Percentiles rank a stretch among this genome's conserved stretches.
These are phyloP conservation scores for Astraeus odoratus DNA, from an alignment of 768 basidiomycete species.

Conservation along the genomic window DNA sequence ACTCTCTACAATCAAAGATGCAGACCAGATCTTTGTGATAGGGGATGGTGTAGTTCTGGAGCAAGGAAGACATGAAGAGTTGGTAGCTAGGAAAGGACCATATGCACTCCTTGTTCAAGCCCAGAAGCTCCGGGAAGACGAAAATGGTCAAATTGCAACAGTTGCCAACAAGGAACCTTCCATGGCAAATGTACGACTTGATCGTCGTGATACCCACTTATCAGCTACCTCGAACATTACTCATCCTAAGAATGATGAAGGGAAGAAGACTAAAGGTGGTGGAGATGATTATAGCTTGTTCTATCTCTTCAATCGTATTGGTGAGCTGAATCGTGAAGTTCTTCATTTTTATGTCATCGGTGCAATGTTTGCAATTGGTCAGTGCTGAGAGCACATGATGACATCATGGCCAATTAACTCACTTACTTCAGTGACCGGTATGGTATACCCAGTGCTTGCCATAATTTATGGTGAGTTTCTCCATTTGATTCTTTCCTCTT, in stretches of 20 bases:
- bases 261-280: conserved; percentile 22
- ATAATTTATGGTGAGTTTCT: conserved; percentile 47
- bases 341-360: conserved; percentile 58
- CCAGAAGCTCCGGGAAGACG: conserved; percentile 66
- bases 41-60: conserved; percentile 81
- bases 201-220: conserved; percentile 31
- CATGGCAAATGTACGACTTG: conserved; percentile 57
- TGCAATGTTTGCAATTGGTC: conserved; percentile 42
- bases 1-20: conserved; percentile 80
- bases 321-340: conserved; percentile 49
- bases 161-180: conserved; percentile 36
- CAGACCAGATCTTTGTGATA: conserved; percentile 82
- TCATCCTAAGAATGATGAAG: conserved; percentile 38
- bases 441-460: conserved; percentile 68
- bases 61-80: conserved; percentile 68
- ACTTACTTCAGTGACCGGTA: conserved; percentile 36
- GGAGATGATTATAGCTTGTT: conserved; percentile 38
- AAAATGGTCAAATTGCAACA: conserved; percentile 21
- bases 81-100: conserved; percentile 52
- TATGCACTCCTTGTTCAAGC: conserved; percentile 74
- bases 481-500: neutral
- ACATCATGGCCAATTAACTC: neutral
- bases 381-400: conserved; percentile 1
- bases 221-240: conserved; percentile 65
- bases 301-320: conserved; percentile 70